Evolutionary conservation across 352 stramenopile genomes (phyloP).

Genomic region (Heterotrichella gracilis): DNA sequence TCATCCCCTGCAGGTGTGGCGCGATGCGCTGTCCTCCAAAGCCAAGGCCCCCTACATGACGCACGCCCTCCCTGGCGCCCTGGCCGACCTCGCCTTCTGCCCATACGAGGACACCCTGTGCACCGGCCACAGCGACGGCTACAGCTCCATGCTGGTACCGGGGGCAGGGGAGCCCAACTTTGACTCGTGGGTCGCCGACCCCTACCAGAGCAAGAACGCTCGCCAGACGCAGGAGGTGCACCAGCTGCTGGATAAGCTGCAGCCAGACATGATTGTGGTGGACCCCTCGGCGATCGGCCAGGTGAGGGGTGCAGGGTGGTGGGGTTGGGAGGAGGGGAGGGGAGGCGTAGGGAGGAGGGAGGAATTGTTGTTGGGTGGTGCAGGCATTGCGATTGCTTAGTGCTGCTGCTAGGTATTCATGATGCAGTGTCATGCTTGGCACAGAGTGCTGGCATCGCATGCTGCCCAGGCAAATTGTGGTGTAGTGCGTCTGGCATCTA

Average conservation of each 20-base stretch:
- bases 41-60: constrained; percentile 49
- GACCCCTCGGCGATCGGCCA: constrained; percentile 58
- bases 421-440: too few relatives aligned
- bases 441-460: too few relatives aligned
- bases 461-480: too few relatives aligned
- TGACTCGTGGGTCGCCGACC: constrained; percentile 84
- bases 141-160: constrained; percentile 56
- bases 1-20: too few relatives aligned
- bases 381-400: too few relatives aligned
- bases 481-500: too few relatives aligned
- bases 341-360: too few relatives aligned
- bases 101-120: constrained; percentile 86
- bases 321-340: too few relatives aligned
- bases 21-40: constrained; percentile 37
- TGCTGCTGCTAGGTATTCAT: too few relatives aligned
- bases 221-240: constrained; percentile 70
- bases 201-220: constrained; percentile 74
- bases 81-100: too few relatives aligned
- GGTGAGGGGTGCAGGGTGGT: too few relatives aligned
- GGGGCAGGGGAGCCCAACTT: constrained; percentile 82
- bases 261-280: constrained; percentile 81
- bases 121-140: constrained; percentile 42
- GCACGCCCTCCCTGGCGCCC: constrained; percentile 41
- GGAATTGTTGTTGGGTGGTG: too few relatives aligned
- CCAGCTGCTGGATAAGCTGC: constrained; percentile 78